Percentiles rank a stretch among this genome's conserved stretches.
phyloP scores from a whole-genome alignment of 1,139 yeast species.

The Kurtzmaniella quercitrusa region DNA sequence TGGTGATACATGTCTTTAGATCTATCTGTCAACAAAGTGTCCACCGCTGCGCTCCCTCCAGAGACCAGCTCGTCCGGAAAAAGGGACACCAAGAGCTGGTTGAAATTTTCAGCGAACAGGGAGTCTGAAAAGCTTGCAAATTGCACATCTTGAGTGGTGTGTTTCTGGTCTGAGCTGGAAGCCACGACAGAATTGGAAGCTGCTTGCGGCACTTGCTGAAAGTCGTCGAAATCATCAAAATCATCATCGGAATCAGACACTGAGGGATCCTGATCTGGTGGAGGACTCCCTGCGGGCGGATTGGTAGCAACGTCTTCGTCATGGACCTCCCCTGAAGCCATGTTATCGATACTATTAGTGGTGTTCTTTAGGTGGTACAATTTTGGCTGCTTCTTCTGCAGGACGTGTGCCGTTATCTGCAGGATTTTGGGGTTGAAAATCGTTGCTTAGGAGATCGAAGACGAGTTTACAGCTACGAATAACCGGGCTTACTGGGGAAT shows the following conservation, averaged over 20 bases:
- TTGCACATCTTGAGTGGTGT: background rate
- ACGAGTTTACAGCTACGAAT: too few species aligned
- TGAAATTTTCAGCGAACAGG: background rate
- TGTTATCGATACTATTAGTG: background rate
- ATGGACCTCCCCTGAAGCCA: background rate
- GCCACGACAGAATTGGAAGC: background rate
- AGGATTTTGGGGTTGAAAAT: too few species aligned
- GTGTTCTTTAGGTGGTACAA: too few species aligned
- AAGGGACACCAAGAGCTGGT: background rate
- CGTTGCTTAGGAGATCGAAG: too few species aligned
- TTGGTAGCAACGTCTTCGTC: background rate
- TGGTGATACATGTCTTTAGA: conserved; percentile 27
- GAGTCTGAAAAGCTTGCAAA: background rate
- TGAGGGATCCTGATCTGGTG: background rate
- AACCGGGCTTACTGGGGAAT: too few species aligned
- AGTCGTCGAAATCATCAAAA: conserved; percentile 9
- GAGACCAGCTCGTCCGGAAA: background rate
- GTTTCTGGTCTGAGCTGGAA: background rate
- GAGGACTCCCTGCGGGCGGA: background rate
- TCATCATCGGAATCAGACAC: conserved; percentile 8
- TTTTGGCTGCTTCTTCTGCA: too few species aligned
- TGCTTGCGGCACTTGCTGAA: background rate
- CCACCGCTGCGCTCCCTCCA: background rate
- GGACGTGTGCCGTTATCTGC: too few species aligned
- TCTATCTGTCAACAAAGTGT: conserved; percentile 20